Conservation (phyloP, 2,329 filamentous ascomycete genomes). For the Drechslera avenae region DNA sequence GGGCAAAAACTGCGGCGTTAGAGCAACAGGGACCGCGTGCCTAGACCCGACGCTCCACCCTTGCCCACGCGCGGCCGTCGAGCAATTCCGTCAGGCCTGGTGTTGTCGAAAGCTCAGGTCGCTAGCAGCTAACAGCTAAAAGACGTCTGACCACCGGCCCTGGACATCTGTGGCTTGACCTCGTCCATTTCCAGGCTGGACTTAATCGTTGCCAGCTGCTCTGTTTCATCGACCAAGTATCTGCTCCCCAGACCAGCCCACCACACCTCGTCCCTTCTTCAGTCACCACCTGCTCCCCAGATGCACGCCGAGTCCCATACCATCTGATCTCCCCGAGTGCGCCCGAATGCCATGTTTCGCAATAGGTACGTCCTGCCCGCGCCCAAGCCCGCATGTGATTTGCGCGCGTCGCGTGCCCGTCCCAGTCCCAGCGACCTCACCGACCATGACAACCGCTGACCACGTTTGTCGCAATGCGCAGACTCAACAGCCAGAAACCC, state of each 20-base stretch:
- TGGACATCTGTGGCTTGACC: slow-evolving; percentile 43
- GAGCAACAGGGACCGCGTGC: slow-evolving; percentile 26
- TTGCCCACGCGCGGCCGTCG: slow-evolving; percentile 35
- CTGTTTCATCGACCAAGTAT: slow-evolving; percentile 41
- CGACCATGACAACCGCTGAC: slow-evolving; percentile 10
- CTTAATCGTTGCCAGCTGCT: slow-evolving; percentile 41
- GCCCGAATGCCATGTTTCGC: slow-evolving; percentile 49
- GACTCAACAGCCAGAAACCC: slow-evolving; percentile 82
- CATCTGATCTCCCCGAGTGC: slow-evolving; percentile 9
- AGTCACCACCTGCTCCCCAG: not conserved
- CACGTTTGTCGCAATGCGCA: slow-evolving; percentile 41
- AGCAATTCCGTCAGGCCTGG: slow-evolving; percentile 25
- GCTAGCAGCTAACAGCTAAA: slow-evolving; percentile 41
- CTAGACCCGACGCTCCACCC: slow-evolving; percentile 32
- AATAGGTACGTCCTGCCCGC: slow-evolving; percentile 49
- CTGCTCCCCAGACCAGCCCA: slow-evolving; percentile 12
- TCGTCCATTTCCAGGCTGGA: slow-evolving; percentile 13
- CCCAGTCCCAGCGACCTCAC: not conserved
- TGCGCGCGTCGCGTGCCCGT: slow-evolving; percentile 36
- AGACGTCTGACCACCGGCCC: slow-evolving; percentile 42
- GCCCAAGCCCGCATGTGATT: slow-evolving; percentile 21
- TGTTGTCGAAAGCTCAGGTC: slow-evolving; percentile 20
- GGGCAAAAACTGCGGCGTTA: slow-evolving; percentile 27
- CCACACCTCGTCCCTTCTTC: not conserved
- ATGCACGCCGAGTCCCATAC: slow-evolving; percentile 3